These are phyloP conservation scores for Phycomyces nitens DNA, from an alignment of 192 early-diverging fungal species.

Conservation along the genomic window DNA sequence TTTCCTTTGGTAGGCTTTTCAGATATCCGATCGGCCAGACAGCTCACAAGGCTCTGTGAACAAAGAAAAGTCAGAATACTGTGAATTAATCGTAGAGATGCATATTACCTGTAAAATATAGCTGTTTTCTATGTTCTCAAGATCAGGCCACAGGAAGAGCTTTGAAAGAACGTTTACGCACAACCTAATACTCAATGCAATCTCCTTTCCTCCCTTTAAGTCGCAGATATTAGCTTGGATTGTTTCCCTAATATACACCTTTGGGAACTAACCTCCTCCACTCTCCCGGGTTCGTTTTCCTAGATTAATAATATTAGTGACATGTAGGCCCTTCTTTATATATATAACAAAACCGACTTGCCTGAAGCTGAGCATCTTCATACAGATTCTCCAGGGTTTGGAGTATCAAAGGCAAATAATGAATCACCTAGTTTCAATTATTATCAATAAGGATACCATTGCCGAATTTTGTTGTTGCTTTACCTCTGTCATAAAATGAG, in stretches of 20 bases:
- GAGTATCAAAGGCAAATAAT: conserved; percentile 18
- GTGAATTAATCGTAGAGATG: no score
- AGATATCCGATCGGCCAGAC: not conserved
- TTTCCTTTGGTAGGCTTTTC: conserved; percentile 1
- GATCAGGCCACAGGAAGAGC: conserved; percentile 37
- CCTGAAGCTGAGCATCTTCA: conserved; percentile 9
- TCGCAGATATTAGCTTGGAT: no score
- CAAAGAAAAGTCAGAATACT: no score
- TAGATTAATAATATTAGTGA: conserved; percentile 4
- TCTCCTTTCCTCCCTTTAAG: conserved; percentile 17
- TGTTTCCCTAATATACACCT: no score
- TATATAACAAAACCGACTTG: not conserved
- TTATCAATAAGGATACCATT: not conserved
- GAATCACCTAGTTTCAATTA: conserved; percentile 2
- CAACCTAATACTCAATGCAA: conserved; percentile 15
- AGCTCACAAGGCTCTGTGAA: not conserved
- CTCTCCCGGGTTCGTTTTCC: conserved; percentile 12
- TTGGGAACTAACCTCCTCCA: conserved; percentile 23
- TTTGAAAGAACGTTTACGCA: conserved; percentile 29
- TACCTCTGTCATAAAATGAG: conserved; percentile 37
- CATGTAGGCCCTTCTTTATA: no score
- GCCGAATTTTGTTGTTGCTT: not conserved
- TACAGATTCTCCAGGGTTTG: conserved; percentile 15
- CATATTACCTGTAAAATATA: conserved; percentile 26
- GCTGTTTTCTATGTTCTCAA: conserved; percentile 28